Evolutionary conservation across 768 basidiomycete genomes (phyloP), one percentile per base, ranked within the genome.

Genomic region (Lentinus brumalis): DNA sequence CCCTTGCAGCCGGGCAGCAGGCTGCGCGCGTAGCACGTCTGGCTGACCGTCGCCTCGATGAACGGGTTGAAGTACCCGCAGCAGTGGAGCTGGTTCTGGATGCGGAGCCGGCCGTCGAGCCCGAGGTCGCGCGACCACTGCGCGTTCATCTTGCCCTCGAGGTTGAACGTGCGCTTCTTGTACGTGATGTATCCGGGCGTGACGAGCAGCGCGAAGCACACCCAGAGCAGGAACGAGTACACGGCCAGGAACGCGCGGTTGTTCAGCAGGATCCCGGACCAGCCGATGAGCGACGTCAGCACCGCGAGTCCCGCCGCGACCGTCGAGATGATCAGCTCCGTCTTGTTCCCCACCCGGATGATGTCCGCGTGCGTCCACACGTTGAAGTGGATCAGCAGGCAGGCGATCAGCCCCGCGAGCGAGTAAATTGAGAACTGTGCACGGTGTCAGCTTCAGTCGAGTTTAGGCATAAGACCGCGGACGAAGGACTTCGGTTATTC

Each of bases 61-160:
- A 87, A 92, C 0, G 91, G 91, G 51, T 81, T 85, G 73, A 84
- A 92, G 73, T 90, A 92, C 5, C 91, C 91, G 67, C 91, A 93
- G 75, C 91, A 92, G n/a, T 75, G 68, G 21, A 92, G 82, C 73
- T 86, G 79, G 70, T 91, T 86, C 73, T 94, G 91, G 49, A 92
- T 81, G 31, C 84, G 78, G 15, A 90, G 74, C 40, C 91, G 81
- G 6, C 87, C 89, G 1, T 73, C 67, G 30, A 84, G 72, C 11
- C 85, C 86, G 18, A 92, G 79, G 45, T 74, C 69, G 45, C 84
- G 78, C 55, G 85, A 87, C 91, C 91, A 92, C 71, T 91, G 87
- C 9, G 80, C 73, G 73, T 91, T 92, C 74, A 91, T 72, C 74
- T 92, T 92, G 45, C 88, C 91, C 69, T 92, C 88, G 58, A 92